Evolutionary conservation across 2,329 filamentous ascomycete genomes (phyloP), one percentile per base, ranked within the genome.

Genomic region (Chaetothyriales sp.): DNA sequence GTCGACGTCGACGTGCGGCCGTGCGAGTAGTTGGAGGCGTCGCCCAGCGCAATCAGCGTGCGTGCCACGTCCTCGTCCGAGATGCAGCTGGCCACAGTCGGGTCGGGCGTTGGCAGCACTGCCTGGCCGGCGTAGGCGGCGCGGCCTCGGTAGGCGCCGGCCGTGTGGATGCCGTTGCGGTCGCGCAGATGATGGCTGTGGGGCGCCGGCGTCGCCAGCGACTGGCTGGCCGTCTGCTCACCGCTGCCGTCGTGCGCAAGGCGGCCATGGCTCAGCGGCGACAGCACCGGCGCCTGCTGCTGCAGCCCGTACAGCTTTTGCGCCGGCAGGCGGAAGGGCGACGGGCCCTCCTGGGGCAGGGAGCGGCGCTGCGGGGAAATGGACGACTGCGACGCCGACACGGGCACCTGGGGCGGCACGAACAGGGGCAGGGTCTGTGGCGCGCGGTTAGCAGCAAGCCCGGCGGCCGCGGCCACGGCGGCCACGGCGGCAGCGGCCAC

Each of bases 21-120:
- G 63, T 95, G 87, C 1, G 89, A 94, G 63, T 94, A 85, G 66
- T 94, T 94, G 52, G 89, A 92, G 61, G 89, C 87, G 66, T 95
- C 89, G 46, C 92, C 89, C 51, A 98, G 78, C 61, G 90, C 85
- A 83, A 98, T 97, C 63, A 98, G 76, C 70, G 97, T 92, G 65
- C 95, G 83, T 52, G 92, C 92, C 56, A 97, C 92, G 69, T 98
- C 92, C 69, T 98, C 92, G 66, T 98, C 92, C 13, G 90, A 97
- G 68, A 98, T 90, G 67, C 88, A 94, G 70, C 90, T 97, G 51
- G 87, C 87, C 61, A 97, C 86, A 10, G 92, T 98, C n/a, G 90
- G 90, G 62, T 97, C 92, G 22, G 92, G 92, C 1, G 92, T 98
- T 18, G 89, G 89, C 57, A 95, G 74, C 60, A 94, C 79, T 51